Evolutionary conservation across 2,329 filamentous ascomycete genomes (phyloP), one percentile per base, ranked within the genome.

Genomic region (Hymenoscyphus fructigenus): DNA sequence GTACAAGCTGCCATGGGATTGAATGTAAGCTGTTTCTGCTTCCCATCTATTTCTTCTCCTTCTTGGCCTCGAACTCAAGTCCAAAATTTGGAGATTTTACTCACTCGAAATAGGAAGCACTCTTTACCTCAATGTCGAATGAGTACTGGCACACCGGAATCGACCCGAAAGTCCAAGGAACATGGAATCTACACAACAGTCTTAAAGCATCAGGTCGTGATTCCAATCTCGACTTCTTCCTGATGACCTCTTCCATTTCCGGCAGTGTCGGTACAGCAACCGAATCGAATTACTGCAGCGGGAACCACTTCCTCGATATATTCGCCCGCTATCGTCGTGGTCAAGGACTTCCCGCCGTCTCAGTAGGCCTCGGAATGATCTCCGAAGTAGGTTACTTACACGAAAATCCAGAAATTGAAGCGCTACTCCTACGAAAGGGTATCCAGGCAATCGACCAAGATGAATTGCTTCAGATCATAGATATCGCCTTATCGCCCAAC

Each of bases 161-260:
- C n/a, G 59, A 62, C n/a, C 63, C 34, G 1, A 62, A 62, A 26
- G 60, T 61, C 14, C 20, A 58, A 28, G 63, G 63, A 17, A 59
- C 63, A 9, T 62, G 59, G 63, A 65, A 65, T 36, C 56, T 65
- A 5, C 63, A 65, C 56, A 59, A 69, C 15, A 29, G 61, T 69
- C 32, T 34, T 34, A 41, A 28, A 12, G 41, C 41, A n/a, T 47
- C 41, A n/a, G 29, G 36, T 38, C 50, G 60, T 9, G 28, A 60
- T 7, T 15, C 47, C 6, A 12, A 23, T 15, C 68, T 80, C 9
- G 78, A 79, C 55, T 81, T 80, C 66, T 79, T 80, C 68, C 66
- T 80, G 20, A 59, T 36, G 6, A 47, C 41, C n/a, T 38, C 28
- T 15, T 63, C 61, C 28, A 50, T 63, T 5, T 50, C 55, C 15